Percentiles rank a stretch among this genome's conserved stretches.
Conservation (phyloP, 495 filamentous ascomycete genomes). For the Penicillium simplicissimum region DNA sequence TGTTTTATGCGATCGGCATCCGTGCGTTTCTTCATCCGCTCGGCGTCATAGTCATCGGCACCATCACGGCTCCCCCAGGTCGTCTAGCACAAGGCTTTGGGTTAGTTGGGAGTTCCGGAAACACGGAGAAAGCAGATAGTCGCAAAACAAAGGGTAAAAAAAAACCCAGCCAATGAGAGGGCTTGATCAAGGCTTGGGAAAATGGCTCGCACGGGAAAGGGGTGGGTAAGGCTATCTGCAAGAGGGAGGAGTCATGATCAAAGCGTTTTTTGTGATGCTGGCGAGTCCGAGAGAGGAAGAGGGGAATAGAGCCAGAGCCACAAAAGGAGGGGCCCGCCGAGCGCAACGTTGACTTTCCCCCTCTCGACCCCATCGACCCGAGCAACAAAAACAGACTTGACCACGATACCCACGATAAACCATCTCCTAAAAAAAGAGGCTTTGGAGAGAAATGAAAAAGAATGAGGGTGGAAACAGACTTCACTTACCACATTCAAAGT, state of each 20-base stretch:
- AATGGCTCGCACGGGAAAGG: slow-evolving; percentile 19
- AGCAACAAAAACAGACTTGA: background rate
- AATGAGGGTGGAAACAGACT: slow-evolving; percentile 6
- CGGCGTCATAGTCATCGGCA: slow-evolving; percentile 57
- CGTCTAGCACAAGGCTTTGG: slow-evolving; percentile 38
- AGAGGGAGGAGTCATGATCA: slow-evolving; percentile 30
- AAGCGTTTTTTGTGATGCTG: slow-evolving; percentile 28
- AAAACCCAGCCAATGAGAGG: slow-evolving; percentile 1
- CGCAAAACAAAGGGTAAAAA: background rate
- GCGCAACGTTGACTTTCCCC: background rate
- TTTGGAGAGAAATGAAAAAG: slow-evolving; percentile 8
- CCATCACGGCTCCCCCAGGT: slow-evolving; percentile 61
- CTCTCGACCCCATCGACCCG: background rate
- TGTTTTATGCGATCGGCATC: slow-evolving; percentile 43
- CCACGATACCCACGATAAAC: background rate
- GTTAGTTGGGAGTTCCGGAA: slow-evolving; percentile 14
- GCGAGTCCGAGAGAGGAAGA: slow-evolving; percentile 20
- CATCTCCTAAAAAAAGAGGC: background rate
- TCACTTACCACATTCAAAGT: slow-evolving; percentile 69
- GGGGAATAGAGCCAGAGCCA: background rate
- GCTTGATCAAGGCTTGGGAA: background rate
- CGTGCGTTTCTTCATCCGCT: slow-evolving; percentile 55
- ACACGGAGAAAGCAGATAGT: background rate
- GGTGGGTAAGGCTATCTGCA: slow-evolving; percentile 30
- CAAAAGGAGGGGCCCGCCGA: slow-evolving; percentile 17